Base-by-base conservation (phyloP, 192 early-diverging fungal species). In the Coemansia sp. region DNA sequence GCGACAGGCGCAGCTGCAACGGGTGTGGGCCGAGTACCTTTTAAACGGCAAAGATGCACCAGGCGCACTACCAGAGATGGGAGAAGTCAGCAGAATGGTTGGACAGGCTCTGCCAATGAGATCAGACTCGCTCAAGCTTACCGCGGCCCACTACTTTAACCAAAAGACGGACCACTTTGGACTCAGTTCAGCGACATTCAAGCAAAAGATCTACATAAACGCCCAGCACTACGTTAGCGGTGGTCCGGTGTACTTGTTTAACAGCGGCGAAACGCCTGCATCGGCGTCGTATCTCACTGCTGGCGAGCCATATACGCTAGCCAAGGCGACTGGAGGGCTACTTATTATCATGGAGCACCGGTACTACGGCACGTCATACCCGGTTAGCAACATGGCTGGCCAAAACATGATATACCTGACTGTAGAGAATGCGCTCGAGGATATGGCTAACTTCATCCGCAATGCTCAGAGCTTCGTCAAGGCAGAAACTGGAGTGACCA, bases 271-370 rank as follows among this genome's bases (percentile, higher is more conserved):
- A n/a, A 77, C 81, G 2, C 76, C 81, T 6, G 81, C 81, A 51
- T 83, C 76, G 5, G 46, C 74, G 17, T 71, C 75, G 10, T 83
- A 77, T 57, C 59, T 83, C 43, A 31, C 46, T 12, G 72, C 59
- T 3, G 81, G 81, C 4, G 72, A 83, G 68, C 81, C 81, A 11
- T 67, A 75, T 47, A 77, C 79, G 29, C 43, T 91, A 42, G 86
- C 88, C 11, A 82, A 87, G 66, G 81, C 71, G 5, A 87, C 86
- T 4, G 74, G 82, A 25, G 91, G 86, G 1, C 64, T 90, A 22
- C 63, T 91, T 1, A 75, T 91, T 4, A 79, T 77, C 6, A 58
- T 90, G 58, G 89, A 93, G 65, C 91, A 91, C 65, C 60, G 91
- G 29, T 91, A 87, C 74, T 91, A 90, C 49, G 90, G 90, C 40